These are phyloP conservation scores for Trypanosoma cruzi DNA, from an alignment of 208 protist genomes.

Conservation along the genomic window DNA sequence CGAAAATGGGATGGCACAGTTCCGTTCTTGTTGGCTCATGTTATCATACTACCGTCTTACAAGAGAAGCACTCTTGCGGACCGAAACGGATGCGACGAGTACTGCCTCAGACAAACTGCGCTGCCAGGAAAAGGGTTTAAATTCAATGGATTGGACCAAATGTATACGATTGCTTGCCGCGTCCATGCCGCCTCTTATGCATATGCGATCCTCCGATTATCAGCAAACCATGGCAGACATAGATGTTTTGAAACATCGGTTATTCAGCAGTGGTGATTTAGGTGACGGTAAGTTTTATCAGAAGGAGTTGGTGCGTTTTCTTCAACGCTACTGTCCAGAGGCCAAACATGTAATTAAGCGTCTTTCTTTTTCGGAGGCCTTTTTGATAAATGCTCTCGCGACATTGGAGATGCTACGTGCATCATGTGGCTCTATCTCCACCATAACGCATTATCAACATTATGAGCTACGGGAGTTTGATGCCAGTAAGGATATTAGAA, in stretches of 20 bases:
- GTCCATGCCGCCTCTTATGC: slow-evolving; percentile 67
- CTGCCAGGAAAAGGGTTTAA: slow-evolving; percentile 10
- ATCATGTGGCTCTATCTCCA: slow-evolving; percentile 66
- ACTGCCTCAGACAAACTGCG: neutral
- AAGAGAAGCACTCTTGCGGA: slow-evolving; percentile 40
- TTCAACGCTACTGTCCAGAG: slow-evolving; percentile 12
- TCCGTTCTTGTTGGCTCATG: slow-evolving; percentile 85
- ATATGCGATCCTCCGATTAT: slow-evolving; percentile 80
- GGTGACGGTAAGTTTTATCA: slow-evolving; percentile 6
- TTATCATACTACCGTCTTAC: slow-evolving; percentile 79
- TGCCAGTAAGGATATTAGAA: slow-evolving; percentile 55
- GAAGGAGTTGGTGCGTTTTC: slow-evolving; percentile 14
- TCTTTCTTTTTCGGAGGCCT: slow-evolving; percentile 63
- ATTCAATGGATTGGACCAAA: slow-evolving; percentile 45
- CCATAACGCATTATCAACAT: slow-evolving; percentile 74
- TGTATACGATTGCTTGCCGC: slow-evolving; percentile 58
- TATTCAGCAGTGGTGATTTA: slow-evolving; percentile 9
- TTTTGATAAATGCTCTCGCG: slow-evolving; percentile 61
- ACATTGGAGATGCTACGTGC: slow-evolving; percentile 80
- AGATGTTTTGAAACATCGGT: slow-evolving; percentile 54
- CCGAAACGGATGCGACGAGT: neutral
- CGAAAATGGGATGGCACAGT: slow-evolving; percentile 37
- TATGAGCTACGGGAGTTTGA: slow-evolving; percentile 87
- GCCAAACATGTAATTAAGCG: slow-evolving; percentile 10
- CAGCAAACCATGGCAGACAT: slow-evolving; percentile 78